Base-by-base conservation (phyloP, 345 rosid species). In the Moricandia moricandioides region DNA sequence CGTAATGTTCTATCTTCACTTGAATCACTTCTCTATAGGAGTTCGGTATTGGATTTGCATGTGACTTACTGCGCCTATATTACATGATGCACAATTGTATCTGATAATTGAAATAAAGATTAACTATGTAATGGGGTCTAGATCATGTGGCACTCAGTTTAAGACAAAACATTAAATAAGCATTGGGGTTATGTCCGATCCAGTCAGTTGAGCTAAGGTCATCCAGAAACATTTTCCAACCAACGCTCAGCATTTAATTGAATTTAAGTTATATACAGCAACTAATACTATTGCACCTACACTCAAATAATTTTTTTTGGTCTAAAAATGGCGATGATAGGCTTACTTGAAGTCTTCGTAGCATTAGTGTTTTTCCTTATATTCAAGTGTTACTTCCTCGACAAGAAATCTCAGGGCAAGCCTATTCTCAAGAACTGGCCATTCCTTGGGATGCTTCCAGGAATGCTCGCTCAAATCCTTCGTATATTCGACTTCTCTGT, bases 381-480 rank as follows among this genome's bases (percentile, higher is more conserved):
- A 14, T 52, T 35, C n/a, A 68, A 24, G 27, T 24, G 24, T 72
- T 14, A 24, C 40, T 72, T 52, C 29, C 29, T 35, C 62, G n/a
- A 26, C 76, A 72, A 52, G 30, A 63, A 72, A 72, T 52, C 62
- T 52, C 39, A 52, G 0, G 17, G 39, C 27, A 3, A 3, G 6
- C 69, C 62, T 35, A 8, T 72, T 3, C 8, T 62, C 8, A 72
- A 24, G 39, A 31, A 31, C 37, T 73, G 71, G 77, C 71, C 71
- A 10, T 35, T 69, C 14, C 43, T 11, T 4, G 64, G 71, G 65
- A 65, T 73, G 77, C 30, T 55, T 64, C 65, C 78, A 4, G 65
- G 71, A 4, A 3, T 73, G 30, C 10, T 65, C 24, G 1, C 8
- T 24, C 33, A 55, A 3, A 0, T 57, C 14, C 65, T 33, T 66